Conservation (phyloP, 768 basidiomycete genomes). For the Tulasnella sp. region DNA sequence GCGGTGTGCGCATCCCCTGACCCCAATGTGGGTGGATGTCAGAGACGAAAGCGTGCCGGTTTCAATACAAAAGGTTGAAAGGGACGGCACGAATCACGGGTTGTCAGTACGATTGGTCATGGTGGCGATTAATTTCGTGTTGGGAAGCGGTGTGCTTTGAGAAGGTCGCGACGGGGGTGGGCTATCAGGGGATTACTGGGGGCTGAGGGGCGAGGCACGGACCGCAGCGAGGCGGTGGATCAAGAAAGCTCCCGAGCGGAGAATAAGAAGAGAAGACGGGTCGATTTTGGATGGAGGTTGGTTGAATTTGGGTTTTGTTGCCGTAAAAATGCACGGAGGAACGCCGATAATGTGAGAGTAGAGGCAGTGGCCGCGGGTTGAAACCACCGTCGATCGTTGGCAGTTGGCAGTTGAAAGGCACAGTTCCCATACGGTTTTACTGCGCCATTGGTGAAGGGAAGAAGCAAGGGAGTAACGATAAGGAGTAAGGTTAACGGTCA, state of each 20-base stretch:
- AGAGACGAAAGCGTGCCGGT: not conserved
- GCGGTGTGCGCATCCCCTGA: too few species aligned
- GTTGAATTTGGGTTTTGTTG: not conserved
- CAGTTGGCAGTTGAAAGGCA: too few species aligned
- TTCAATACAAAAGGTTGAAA: not conserved
- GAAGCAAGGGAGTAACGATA: not conserved
- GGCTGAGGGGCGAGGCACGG: not conserved
- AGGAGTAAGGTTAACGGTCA: not conserved
- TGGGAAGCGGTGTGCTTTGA: not conserved
- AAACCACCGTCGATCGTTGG: not conserved
- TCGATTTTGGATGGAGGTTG: not conserved
- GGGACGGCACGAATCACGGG: not conserved
- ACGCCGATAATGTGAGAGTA: not conserved
- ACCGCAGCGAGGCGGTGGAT: not conserved
- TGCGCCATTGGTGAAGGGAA: not conserved
- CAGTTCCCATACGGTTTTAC: too few species aligned
- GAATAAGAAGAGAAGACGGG: not conserved
- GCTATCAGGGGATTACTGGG: not conserved
- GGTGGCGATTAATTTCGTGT: not conserved
- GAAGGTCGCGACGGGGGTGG: not conserved
- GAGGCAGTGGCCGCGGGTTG: not conserved
- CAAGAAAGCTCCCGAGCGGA: not conserved
- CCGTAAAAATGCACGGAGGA: not conserved
- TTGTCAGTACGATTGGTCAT: not conserved
- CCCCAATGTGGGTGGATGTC: too few species aligned